These are phyloP conservation scores for Globisporangium iwayamae DNA, from an alignment of 352 stramenopile species.

Conservation along the genomic window DNA sequence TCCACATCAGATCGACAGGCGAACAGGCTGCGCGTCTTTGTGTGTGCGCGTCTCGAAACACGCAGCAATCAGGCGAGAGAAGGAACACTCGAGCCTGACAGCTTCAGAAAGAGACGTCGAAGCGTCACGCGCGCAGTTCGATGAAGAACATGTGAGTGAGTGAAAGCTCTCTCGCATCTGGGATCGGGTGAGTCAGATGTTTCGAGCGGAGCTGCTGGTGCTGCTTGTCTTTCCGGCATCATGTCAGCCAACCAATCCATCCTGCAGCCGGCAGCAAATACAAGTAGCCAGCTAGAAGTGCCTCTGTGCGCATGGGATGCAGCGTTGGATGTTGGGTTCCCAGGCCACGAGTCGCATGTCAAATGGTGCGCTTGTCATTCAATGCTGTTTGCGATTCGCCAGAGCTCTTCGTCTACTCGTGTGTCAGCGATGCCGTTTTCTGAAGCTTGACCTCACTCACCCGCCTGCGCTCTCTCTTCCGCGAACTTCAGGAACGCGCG, in stretches of 20 bases:
- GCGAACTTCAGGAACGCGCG: neutral
- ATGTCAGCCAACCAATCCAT: neutral
- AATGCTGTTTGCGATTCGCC: neutral
- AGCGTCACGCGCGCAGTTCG: conserved; percentile 1
- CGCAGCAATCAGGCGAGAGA: neutral
- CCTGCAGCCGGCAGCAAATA: neutral
- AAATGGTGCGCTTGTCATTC: neutral
- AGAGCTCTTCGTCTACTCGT: neutral
- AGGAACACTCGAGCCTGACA: neutral
- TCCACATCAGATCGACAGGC: neutral
- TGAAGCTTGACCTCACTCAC: neutral
- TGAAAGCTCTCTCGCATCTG: neutral
- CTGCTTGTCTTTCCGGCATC: neutral
- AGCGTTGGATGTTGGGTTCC: neutral
- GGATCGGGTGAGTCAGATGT: neutral
- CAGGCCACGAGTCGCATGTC: neutral
- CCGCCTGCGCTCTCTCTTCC: neutral
- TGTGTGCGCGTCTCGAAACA: conserved; percentile 1
- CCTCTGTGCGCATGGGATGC: no score
- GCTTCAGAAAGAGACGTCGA: conserved; percentile 1
- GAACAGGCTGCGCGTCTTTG: neutral
- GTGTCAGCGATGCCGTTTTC: neutral
- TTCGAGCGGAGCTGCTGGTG: neutral
- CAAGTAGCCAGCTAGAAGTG: neutral
- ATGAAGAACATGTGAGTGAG: neutral